A percentile compares a stretch with the other conserved stretches of the same genome.
These are phyloP conservation scores for Pichia exigua DNA, from an alignment of 805 yeast genomes.

Conservation along the genomic window DNA sequence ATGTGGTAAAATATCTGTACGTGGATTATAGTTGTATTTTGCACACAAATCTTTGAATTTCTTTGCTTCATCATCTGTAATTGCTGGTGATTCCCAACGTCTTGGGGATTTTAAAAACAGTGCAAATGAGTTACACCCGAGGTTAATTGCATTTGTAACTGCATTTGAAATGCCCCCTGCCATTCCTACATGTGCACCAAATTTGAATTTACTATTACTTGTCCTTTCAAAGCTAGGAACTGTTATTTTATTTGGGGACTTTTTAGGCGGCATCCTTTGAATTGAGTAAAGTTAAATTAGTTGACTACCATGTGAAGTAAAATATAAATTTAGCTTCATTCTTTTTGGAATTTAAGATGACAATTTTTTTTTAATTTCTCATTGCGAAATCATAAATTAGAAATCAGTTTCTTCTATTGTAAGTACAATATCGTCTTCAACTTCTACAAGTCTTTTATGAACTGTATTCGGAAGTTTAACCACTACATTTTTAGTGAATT, in stretches of 20 bases:
- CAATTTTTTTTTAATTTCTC: no score
- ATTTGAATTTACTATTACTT: constrained; percentile 35
- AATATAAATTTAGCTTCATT: no score
- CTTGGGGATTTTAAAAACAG: constrained; percentile 85
- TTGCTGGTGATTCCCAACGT: constrained; percentile 81
- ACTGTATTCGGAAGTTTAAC: not conserved
- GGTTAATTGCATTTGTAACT: constrained; percentile 35
- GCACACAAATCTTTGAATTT: constrained; percentile 60
- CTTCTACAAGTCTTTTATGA: not conserved
- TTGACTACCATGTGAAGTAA: no score
- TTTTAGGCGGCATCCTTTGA: constrained; percentile 21
- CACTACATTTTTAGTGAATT: not conserved
- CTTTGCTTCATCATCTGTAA: constrained; percentile 55
- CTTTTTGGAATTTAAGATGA: no score
- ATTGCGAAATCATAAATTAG: not conserved
- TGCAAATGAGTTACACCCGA: constrained; percentile 79
- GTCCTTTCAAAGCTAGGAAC: not conserved
- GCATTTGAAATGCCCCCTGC: constrained; percentile 55
- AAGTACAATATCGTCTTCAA: not conserved
- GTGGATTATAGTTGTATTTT: constrained; percentile 58
- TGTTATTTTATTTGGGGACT: constrained; percentile 4
- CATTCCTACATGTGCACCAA: constrained; percentile 86
- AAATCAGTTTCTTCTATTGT: not conserved
- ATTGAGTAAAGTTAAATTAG: no score
- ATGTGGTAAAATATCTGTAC: constrained; percentile 82